These are phyloP conservation scores for Spergularia bocconei DNA, from an alignment of 148 eudicot species.

Conservation along the genomic window DNA sequence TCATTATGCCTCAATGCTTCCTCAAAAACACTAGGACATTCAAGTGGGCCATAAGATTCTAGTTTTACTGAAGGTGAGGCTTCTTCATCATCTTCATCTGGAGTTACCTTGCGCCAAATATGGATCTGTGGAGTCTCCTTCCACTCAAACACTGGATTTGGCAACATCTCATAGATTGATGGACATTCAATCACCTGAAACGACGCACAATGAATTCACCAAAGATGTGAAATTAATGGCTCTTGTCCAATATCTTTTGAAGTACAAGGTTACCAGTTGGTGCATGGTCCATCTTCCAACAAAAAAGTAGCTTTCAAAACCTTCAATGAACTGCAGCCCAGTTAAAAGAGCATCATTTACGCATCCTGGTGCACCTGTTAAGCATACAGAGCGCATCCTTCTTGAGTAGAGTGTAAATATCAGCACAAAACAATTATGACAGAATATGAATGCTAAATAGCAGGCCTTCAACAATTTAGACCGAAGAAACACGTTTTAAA, in stretches of 20 bases:
- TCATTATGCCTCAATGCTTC: slow-evolving; percentile 82
- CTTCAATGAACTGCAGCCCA: slow-evolving; percentile 91
- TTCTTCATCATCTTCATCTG: slow-evolving; percentile 48
- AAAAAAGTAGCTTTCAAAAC: slow-evolving; percentile 84
- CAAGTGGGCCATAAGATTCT: slow-evolving; percentile 61
- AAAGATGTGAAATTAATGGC: neutral
- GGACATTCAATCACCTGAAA: slow-evolving; percentile 89
- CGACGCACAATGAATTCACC: neutral
- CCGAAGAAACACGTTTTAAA: neutral
- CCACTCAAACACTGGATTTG: slow-evolving; percentile 80
- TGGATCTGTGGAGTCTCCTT: slow-evolving; percentile 63
- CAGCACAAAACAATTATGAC: neutral
- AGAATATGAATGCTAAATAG: neutral
- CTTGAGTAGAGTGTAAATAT: neutral
- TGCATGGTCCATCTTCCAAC: slow-evolving; percentile 96
- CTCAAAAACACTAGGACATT: slow-evolving; percentile 52
- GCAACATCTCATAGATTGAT: slow-evolving; percentile 88
- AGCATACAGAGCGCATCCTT: slow-evolving; percentile 22
- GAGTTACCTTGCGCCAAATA: slow-evolving; percentile 61
- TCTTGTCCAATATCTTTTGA: neutral
- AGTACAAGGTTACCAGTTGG: slow-evolving; percentile 70
- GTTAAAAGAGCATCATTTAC: slow-evolving; percentile 89
- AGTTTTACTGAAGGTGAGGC: slow-evolving; percentile 36
- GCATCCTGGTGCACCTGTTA: slow-evolving; percentile 95
- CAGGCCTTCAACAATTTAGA: neutral